Evolutionary conservation across 371 early-diverging fungal genomes (phyloP), one percentile per base, ranked within the genome.

Genomic region (Gilbertella persicaria): DNA sequence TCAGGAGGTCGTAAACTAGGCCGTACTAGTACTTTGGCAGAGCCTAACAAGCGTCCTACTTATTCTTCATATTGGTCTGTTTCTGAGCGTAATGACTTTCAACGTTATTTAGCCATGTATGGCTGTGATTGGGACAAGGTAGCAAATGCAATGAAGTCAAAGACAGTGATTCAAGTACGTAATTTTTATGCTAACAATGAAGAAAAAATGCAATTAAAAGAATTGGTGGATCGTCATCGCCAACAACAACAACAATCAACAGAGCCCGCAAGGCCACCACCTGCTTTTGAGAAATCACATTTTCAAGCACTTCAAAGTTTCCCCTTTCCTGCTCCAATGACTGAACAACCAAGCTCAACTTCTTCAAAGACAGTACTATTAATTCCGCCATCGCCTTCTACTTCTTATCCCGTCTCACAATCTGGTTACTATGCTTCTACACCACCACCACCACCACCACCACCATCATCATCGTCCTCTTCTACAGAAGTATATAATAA

Each of bases 61-160:
- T 84, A 82, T 59, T 90, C 90, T 5, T 94, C 95, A 0, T 94
- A 93, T 51, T 95, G 96, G 96, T 87, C 94, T 5, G 83, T 86
- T 6, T 79, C 81, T 4, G 96, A 95, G 60, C 83, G 85, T 24
- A 70, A 73, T 13, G 88, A 87, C 39, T 95, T 95, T 55, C 45
- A 73, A 23, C 73, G 78, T 7, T 84, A 79, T 26, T 48, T 92
- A 24, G 73, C 70, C 26, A 55, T 70, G 8, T 77, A 83, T 56
- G 95, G 95, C 4, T 69, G 78, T 48, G 83, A 93, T 62, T 95
- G 92, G 91, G 90, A 86, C 5, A 71, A 71, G 28, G 74, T 95
- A 21, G 83, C 95, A 0, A 79, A 70, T 46, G 75, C 75, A 1
- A 77, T 95, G 60, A 85, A 85, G 28, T 69, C 87, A 2, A 95